A percentile compares a stretch with the other conserved stretches of the same genome.
phyloP scores from a whole-genome alignment of 73 alveolate species.

The Blepharisma japonicum region DNA sequence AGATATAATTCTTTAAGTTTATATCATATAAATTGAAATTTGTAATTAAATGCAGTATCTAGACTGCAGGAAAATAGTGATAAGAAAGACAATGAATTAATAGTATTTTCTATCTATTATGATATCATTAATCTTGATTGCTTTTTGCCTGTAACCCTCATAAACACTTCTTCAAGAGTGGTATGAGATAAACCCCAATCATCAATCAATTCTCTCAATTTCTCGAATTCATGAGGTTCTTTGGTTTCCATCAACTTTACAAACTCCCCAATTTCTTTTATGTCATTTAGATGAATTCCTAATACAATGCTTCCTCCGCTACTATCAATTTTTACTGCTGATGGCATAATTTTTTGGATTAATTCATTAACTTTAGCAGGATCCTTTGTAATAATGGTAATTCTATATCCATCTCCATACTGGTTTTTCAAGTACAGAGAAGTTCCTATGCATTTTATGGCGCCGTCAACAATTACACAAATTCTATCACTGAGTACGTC shows the following conservation, averaged over 20 bases:
- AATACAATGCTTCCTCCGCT: conserved; percentile 70
- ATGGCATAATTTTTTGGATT: conserved; percentile 44
- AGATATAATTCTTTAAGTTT: too few species aligned
- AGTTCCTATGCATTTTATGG: conserved; percentile 91
- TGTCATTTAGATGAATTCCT: conserved; percentile 54
- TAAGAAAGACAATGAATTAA: too few species aligned
- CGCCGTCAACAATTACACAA: conserved; percentile 92
- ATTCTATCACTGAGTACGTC: conserved; percentile 95
- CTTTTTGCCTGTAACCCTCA: conserved; percentile 69
- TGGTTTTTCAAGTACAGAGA: conserved; percentile 87
- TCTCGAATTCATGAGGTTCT: conserved; percentile 37
- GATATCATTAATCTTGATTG: conserved; percentile 2
- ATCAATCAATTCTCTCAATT: conserved; percentile 34
- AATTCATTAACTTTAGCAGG: conserved; percentile 42
- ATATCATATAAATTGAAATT: too few species aligned
- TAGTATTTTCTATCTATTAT: too few species aligned
- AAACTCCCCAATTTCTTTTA: conserved; percentile 48
- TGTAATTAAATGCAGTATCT: too few species aligned
- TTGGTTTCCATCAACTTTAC: conserved; percentile 48
- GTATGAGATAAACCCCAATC: conserved; percentile 87
- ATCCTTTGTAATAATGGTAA: conserved; percentile 40
- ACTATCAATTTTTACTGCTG: conserved; percentile 44
- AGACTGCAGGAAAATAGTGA: too few species aligned
- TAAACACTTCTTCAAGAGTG: conserved; percentile 86
- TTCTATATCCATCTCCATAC: conserved; percentile 84